These are phyloP conservation scores for Myriosclerotinia curreyana DNA, from an alignment of 2,329 filamentous ascomycete genomes.

Conservation along the genomic window DNA sequence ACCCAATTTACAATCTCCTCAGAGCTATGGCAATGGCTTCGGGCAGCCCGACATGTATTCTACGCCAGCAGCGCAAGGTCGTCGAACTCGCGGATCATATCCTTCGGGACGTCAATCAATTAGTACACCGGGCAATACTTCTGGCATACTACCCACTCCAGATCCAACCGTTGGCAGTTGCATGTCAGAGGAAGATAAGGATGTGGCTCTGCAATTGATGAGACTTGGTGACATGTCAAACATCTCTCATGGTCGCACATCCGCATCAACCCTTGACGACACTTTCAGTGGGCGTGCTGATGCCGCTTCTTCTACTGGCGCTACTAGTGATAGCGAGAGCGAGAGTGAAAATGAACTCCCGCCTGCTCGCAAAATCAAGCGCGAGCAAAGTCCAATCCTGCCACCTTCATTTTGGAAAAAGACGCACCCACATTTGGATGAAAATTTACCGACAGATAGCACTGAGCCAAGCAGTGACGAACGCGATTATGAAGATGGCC, in stretches of 20 bases:
- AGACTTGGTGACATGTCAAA: slow-evolving; percentile 91
- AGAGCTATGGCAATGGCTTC: slow-evolving; percentile 62
- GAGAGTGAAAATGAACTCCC: slow-evolving; percentile 63
- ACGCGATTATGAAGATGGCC: slow-evolving; percentile 50
- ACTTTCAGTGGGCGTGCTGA: slow-evolving; percentile 89
- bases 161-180: slow-evolving; percentile 97
- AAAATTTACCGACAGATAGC: slow-evolving; percentile 55
- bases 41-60: slow-evolving; percentile 58
- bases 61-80: slow-evolving; percentile 62
- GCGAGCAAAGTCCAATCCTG: slow-evolving; percentile 51
- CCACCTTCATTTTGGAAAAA: slow-evolving; percentile 46
- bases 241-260: slow-evolving; percentile 87
- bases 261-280: slow-evolving; percentile 89
- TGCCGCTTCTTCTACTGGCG: slow-evolving; percentile 77
- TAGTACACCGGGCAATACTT: slow-evolving; percentile 45
- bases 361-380: slow-evolving; percentile 56
- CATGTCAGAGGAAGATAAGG: slow-evolving; percentile 90
- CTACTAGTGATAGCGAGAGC: slow-evolving; percentile 74
- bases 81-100: slow-evolving; percentile 62
- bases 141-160: slow-evolving; percentile 79
- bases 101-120: slow-evolving; percentile 43
- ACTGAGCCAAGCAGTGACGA: slow-evolving; percentile 61
- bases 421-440: slow-evolving; percentile 48
- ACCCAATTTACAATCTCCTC: slow-evolving; percentile 77
- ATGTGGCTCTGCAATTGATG: slow-evolving; percentile 96